phyloP scores from a whole-genome alignment of 306 rosid genomes.

The Mimosa bimucronata region DNA sequence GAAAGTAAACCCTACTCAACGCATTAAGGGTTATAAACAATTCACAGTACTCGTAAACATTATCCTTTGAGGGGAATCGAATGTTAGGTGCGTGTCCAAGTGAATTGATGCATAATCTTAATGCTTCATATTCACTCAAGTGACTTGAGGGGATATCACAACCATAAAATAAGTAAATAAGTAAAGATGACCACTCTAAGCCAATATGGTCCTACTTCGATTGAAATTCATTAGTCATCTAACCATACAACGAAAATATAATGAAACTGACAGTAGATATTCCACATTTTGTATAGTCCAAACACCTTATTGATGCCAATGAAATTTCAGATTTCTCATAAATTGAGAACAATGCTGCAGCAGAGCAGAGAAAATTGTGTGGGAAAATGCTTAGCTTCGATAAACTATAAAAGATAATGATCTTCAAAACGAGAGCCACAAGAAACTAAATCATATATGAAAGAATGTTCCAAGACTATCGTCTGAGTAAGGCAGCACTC shows the following conservation, averaged over 20 bases:
- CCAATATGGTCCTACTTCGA: too few species aligned
- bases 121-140: background rate
- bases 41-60: background rate
- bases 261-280: too few species aligned
- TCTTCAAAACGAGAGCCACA: constrained; percentile 3
- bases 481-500: constrained; percentile 38
- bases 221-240: too few species aligned
- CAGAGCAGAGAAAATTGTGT: background rate
- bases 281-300: background rate
- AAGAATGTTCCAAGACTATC: constrained; percentile 49
- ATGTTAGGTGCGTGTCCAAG: too few species aligned
- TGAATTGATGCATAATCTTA: background rate
- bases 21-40: background rate
- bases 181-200: too few species aligned
- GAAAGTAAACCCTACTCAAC: background rate
- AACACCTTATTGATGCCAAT: background rate
- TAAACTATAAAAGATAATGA: constrained; percentile 1
- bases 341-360: background rate
- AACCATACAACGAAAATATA: too few species aligned
- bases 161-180: background rate
- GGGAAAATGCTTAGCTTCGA: background rate
- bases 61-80: background rate
- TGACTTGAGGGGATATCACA: background rate
- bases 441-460: constrained; percentile 41
- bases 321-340: background rate